Percentiles rank a stretch among this genome's conserved stretches.
Conservation (phyloP, 164 flowering plant species). For the Magnolia officinalis region DNA sequence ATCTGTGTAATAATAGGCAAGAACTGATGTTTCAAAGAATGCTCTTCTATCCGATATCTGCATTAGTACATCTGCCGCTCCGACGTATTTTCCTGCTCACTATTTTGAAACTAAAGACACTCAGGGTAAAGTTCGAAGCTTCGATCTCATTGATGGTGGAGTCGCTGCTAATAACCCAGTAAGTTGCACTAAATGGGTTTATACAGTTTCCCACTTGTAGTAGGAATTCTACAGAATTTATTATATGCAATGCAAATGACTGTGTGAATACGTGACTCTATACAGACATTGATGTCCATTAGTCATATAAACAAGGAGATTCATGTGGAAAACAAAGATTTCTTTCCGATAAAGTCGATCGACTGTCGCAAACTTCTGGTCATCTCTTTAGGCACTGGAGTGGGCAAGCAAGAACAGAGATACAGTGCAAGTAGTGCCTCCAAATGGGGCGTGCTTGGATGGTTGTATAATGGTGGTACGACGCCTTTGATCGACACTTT, state of each 20-base stretch:
- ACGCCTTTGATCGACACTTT: conserved; percentile 40
- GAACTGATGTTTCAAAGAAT: conserved; percentile 14
- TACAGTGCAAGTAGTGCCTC: conserved; percentile 36
- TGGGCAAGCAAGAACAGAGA: conserved; percentile 27
- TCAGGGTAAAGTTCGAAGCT: conserved; percentile 16
- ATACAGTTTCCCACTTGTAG: neutral
- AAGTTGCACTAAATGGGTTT: neutral
- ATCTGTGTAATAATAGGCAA: conserved; percentile 14
- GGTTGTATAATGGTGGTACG: conserved; percentile 37
- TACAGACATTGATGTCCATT: conserved; percentile 40
- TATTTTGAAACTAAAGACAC: conserved; percentile 20
- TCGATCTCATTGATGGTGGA: conserved; percentile 44
- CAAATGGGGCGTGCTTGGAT: conserved; percentile 44
- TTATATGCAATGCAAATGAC: neutral
- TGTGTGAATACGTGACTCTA: neutral
- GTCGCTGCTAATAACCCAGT: conserved; percentile 50
- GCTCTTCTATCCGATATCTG: conserved; percentile 36
- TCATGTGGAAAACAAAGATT: conserved; percentile 17
- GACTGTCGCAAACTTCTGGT: conserved; percentile 34
- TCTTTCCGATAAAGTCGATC: conserved; percentile 21
- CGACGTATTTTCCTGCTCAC: conserved; percentile 17
- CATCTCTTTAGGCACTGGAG: conserved; percentile 52
- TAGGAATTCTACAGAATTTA: neutral
- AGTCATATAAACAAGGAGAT: conserved; percentile 33
- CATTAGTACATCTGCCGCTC: conserved; percentile 34